Evolutionary conservation across 2,329 filamentous ascomycete species (phyloP).

Genomic region (Passalora sequoiae): DNA sequence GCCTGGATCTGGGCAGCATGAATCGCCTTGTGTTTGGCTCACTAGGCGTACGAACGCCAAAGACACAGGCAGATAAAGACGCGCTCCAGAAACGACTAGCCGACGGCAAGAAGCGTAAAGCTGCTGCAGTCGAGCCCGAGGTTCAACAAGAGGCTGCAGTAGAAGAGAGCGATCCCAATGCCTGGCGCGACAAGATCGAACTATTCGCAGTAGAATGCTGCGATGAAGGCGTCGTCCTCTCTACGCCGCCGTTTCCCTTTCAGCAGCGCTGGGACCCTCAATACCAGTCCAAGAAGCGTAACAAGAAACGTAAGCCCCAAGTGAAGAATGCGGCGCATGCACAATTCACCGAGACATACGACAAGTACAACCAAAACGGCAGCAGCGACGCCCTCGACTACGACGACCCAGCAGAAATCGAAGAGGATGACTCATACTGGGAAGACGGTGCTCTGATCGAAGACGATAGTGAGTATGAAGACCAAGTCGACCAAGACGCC

Average conservation of each 20-base stretch:
- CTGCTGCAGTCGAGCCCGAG: constrained; percentile 2
- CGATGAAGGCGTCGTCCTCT: constrained; percentile 62
- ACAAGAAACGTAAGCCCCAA: constrained; percentile 51
- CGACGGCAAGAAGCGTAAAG: constrained; percentile 12
- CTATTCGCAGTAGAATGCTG: constrained; percentile 81
- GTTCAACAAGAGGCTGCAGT: constrained; percentile 12
- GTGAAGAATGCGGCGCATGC: constrained; percentile 38
- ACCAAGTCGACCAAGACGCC: constrained; percentile 19
- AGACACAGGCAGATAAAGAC: constrained; percentile 63
- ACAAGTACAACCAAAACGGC: constrained; percentile 36
- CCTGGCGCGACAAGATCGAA: constrained; percentile 69
- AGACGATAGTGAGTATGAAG: constrained; percentile 10
- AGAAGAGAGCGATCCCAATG: constrained; percentile 49
- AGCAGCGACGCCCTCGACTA: constrained; percentile 37
- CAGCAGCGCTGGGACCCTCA: constrained; percentile 77
- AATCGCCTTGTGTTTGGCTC: constrained; percentile 67
- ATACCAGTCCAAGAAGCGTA: constrained; percentile 37
- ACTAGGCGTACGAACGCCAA: constrained; percentile 64
- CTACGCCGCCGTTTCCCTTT: constrained; percentile 82
- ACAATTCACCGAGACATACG: constrained; percentile 35
- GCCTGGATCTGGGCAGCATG: constrained; percentile 56
- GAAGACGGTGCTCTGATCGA: constrained; percentile 27
- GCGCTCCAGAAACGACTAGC: constrained; percentile 53
- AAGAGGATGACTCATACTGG: constrained; percentile 27
- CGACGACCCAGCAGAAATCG: constrained; percentile 37